Conservation (phyloP, 2,329 filamentous ascomycete genomes). For the Trichoderma sp. region DNA sequence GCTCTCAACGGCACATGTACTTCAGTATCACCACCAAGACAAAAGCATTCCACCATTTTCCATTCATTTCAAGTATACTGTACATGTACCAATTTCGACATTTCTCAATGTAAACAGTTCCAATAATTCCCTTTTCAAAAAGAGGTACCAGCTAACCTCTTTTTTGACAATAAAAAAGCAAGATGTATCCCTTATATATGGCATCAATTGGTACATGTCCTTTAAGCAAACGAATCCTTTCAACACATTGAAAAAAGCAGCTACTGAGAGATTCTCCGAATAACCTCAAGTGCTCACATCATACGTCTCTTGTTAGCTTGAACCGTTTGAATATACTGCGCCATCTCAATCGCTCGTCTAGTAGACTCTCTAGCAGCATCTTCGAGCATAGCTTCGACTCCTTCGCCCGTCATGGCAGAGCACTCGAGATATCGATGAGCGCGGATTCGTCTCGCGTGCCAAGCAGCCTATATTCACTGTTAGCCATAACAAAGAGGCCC, state of each 20-base stretch:
- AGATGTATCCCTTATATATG: neutral
- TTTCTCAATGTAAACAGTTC: neutral
- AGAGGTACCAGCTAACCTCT: neutral
- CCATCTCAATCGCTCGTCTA: constrained; percentile 30
- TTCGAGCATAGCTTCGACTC: constrained; percentile 40
- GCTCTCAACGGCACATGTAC: neutral
- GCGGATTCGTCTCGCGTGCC: constrained; percentile 40
- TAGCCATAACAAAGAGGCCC: neutral
- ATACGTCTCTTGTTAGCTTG: constrained; percentile 32
- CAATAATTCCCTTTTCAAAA: neutral
- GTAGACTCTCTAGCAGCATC: constrained; percentile 35
- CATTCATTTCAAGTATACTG: neutral
- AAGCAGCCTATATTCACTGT: constrained; percentile 36
- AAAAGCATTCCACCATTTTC: neutral
- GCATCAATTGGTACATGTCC: neutral
- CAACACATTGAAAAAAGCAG: rapidly evolving
- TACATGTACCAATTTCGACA: neutral
- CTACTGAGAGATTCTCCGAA: neutral
- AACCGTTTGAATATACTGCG: constrained; percentile 23
- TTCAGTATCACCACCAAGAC: neutral
- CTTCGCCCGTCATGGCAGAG: constrained; percentile 44
- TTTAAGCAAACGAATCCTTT: neutral
- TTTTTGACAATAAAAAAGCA: neutral
- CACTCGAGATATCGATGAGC: constrained; percentile 42
- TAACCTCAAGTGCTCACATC: constrained; percentile 6